Evolutionary conservation across 1,284 basidiomycete species (phyloP).

Genomic region (Coriolopsis trogii): DNA sequence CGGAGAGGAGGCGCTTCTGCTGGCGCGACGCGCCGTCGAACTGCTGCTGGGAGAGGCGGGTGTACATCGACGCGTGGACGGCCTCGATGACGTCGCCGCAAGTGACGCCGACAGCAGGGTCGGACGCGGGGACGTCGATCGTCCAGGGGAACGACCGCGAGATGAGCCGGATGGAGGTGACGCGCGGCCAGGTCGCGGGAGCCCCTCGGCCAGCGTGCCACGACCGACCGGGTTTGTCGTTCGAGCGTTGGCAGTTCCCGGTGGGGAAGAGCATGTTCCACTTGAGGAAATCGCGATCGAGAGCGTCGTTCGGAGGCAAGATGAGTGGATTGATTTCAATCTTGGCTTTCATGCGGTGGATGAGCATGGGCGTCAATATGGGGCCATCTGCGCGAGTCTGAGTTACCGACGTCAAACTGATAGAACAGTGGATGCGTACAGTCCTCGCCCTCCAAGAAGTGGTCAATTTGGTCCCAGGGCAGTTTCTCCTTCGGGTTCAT

Average conservation of each 20-base stretch:
- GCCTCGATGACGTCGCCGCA: conserved; percentile 73
- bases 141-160: conserved; percentile 62
- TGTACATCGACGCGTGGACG: conserved; percentile 52
- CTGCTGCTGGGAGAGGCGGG: conserved; percentile 52
- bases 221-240: conserved; percentile 57
- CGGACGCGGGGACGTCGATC: conserved; percentile 53
- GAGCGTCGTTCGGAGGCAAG: conserved; percentile 47
- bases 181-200: conserved; percentile 75
- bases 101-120: conserved; percentile 60
- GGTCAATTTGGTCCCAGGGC: conserved; percentile 32
- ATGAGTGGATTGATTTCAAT: conserved; percentile 66
- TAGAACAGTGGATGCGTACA: no score
- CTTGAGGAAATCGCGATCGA: conserved; percentile 50
- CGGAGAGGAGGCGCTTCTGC: conserved; percentile 44
- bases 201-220: conserved; percentile 69
- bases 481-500: conserved; percentile 16
- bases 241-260: conserved; percentile 61
- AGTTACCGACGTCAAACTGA: no score
- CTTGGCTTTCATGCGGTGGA: conserved; percentile 48
- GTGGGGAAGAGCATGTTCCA: conserved; percentile 79
- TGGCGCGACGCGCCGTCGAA: conserved; percentile 43
- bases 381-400: conserved; percentile 58
- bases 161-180: conserved; percentile 54
- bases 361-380: conserved; percentile 64
- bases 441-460: conserved; percentile 30